Base-by-base conservation (phyloP, 2,329 filamentous ascomycete species). In the Mariannaea sp. region DNA sequence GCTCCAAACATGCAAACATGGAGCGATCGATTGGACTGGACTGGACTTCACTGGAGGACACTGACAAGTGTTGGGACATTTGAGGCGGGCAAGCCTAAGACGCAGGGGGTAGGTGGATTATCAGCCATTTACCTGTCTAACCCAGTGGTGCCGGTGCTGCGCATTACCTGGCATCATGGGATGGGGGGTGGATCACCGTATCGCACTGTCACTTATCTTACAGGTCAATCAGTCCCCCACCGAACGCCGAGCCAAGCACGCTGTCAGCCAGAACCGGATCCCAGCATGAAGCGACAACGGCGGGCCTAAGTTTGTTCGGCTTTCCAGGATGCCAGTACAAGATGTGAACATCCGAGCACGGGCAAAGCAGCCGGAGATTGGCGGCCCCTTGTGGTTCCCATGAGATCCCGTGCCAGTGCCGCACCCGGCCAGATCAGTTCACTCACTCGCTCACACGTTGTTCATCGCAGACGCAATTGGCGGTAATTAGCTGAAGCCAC, bases 371-470 rank as follows among this genome's bases (percentile, higher is more conserved):
- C 40, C 50, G 50, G 38, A 32, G 29, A 32, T 32, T 32, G 10
- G 29, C 9, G 9, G 29, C 45, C 26, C n/a, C 19, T 17, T 27
- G 43, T 50, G 47, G 39, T 29, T 43, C 44, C 22, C 30, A 44
- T 48, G 51, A 29, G 39, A 41, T 44, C 44, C 49, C 39, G 40
- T 49, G 46, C 44, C 51, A 41, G 24, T 30, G 42, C 49, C 49
- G 49, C 49, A 33, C 29, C 48, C 38, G 40, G 30, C 49, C 41
- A 44, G 42, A 52, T 43, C 56, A 57, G 44, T 51, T 64, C 59
- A 61, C 33, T 38, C 33, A 22, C 53, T 38, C 33, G 13, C 53
- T 56, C 54, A 48, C 32, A 55, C 44, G 45, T 45, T 54, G 51
- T 49, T 49, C 14, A 20, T 24, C 42, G 16, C 53, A 53, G 49